These are phyloP conservation scores for Ochetophila trinervis DNA, from an alignment of 306 rosid genomes.

Conservation along the genomic window DNA sequence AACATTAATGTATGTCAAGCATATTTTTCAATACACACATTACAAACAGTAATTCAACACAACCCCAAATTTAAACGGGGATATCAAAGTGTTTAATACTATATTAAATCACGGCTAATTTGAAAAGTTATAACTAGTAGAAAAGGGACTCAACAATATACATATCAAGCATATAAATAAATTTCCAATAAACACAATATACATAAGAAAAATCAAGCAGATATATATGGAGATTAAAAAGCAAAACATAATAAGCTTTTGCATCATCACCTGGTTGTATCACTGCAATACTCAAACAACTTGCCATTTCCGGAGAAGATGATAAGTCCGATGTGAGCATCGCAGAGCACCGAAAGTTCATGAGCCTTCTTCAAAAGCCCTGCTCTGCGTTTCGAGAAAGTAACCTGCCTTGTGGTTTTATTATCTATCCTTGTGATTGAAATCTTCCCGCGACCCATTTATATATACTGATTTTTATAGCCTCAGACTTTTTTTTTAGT, in stretches of 20 bases:
- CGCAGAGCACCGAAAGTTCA: slow-evolving; percentile 62
- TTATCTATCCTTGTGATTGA: slow-evolving; percentile 51
- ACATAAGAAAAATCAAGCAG: neutral
- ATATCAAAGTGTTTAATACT: neutral
- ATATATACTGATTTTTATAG: neutral
- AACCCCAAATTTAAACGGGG: neutral
- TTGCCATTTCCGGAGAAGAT: slow-evolving; percentile 54
- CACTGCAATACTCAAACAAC: slow-evolving; percentile 38
- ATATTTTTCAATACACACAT: too few relatives aligned
- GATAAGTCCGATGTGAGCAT: slow-evolving; percentile 57
- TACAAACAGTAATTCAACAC: too few relatives aligned
- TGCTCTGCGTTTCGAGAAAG: slow-evolving; percentile 49
- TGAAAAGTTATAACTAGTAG: too few relatives aligned
- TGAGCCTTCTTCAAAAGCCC: slow-evolving; percentile 55
- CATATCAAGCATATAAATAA: too few relatives aligned
- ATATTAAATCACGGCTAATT: too few relatives aligned
- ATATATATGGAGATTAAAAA: neutral
- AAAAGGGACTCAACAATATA: too few relatives aligned
- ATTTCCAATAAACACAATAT: too few relatives aligned
- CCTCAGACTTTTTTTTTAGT: too few relatives aligned
- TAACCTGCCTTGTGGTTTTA: slow-evolving; percentile 50
- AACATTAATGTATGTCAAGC: too few relatives aligned
- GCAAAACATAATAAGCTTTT: too few relatives aligned
- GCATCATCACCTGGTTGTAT: slow-evolving; percentile 29
- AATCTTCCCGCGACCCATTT: slow-evolving; percentile 59